Conservation (phyloP, 331 rosid genomes). For the Prunus yedoensis region DNA sequence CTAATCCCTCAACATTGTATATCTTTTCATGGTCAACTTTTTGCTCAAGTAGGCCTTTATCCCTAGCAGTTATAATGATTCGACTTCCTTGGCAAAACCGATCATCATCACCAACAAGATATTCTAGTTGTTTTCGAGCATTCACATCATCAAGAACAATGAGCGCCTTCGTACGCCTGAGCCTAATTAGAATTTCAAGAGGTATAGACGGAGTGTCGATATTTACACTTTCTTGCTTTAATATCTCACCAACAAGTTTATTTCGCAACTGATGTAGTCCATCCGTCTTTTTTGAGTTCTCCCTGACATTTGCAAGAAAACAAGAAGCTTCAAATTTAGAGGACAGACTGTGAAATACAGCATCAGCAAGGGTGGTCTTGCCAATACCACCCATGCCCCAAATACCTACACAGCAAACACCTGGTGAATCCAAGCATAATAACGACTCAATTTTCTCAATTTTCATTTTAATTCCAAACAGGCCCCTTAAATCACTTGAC, state of each 20-base stretch:
- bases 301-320: background rate
- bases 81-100: too few relatives aligned
- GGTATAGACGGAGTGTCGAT: too few relatives aligned
- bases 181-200: too few relatives aligned
- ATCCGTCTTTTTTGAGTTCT: background rate
- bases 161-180: too few relatives aligned
- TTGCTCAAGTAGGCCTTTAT: too few relatives aligned
- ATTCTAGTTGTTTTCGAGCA: too few relatives aligned
- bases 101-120: too few relatives aligned
- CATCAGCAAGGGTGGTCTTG: too few relatives aligned
- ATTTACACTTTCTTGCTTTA: background rate
- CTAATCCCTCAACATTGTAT: too few relatives aligned
- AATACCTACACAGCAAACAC: background rate
- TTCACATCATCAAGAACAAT: too few relatives aligned
- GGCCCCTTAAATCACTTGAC: background rate
- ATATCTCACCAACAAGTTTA: slow-evolving; percentile 24
- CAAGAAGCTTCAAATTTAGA: background rate
- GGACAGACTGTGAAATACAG: background rate
- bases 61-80: too few relatives aligned
- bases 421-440: background rate
- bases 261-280: slow-evolving; percentile 26
- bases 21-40: too few relatives aligned
- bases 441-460: background rate
- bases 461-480: background rate
- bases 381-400: background rate